Conservation (phyloP, 805 yeast species). For the Yamadazyma akitaensis region DNA sequence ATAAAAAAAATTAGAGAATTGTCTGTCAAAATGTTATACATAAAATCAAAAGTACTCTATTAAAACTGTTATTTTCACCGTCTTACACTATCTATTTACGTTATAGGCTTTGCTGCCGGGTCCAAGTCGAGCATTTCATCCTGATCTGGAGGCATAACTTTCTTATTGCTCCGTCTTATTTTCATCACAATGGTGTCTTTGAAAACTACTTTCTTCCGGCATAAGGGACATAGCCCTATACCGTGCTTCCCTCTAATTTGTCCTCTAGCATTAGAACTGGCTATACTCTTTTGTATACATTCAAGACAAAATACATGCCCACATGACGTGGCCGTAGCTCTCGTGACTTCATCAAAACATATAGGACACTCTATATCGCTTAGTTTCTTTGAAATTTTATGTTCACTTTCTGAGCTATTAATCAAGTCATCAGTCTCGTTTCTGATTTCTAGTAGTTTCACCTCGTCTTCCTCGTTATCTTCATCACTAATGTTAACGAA, state of each 20-base stretch:
- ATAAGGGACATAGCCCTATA: constrained; percentile 42
- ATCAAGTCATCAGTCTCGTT: constrained; percentile 34
- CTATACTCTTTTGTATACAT: constrained; percentile 38
- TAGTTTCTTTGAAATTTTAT: constrained; percentile 25
- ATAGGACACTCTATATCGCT: constrained; percentile 41
- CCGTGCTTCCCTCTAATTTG: constrained; percentile 37
- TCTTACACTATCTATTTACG: neutral
- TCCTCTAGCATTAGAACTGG: constrained; percentile 41
- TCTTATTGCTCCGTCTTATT: constrained; percentile 13
- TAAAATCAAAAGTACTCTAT: neutral
- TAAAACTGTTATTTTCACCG: neutral
- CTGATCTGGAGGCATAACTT: constrained; percentile 10
- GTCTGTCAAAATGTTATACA: neutral
- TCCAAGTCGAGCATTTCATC: neutral
- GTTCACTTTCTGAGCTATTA: constrained; percentile 12
- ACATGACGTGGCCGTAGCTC: constrained; percentile 41
- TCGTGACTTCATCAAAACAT: constrained; percentile 39
- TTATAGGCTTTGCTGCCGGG: neutral
- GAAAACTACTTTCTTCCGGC: constrained; percentile 37
- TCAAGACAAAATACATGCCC: constrained; percentile 44
- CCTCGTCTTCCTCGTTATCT: constrained; percentile 31
- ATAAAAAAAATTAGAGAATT: no score
- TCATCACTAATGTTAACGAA: constrained; percentile 9
- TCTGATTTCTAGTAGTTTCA: constrained; percentile 36
- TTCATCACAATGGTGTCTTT: constrained; percentile 31